Evolutionary conservation across 768 basidiomycete species (phyloP).

Genomic region (Rhodotorula paludigena): DNA sequence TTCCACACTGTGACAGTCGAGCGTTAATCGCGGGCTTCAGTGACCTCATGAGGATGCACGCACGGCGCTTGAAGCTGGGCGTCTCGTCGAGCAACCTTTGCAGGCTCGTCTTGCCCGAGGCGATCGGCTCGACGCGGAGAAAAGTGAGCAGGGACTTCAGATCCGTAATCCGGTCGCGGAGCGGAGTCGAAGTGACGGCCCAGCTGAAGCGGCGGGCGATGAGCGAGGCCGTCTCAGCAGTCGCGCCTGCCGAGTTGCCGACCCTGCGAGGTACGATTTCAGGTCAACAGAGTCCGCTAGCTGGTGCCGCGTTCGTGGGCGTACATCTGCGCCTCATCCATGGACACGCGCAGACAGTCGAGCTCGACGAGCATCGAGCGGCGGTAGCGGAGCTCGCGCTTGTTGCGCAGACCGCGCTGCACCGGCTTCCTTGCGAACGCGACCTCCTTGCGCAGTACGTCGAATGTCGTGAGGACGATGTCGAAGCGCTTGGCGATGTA

Average conservation of each 20-base stretch:
- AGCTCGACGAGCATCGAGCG: slow-evolving; percentile 39
- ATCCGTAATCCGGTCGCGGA: slow-evolving; percentile 47
- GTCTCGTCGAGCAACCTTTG: slow-evolving; percentile 25
- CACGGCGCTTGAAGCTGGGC: slow-evolving; percentile 24
- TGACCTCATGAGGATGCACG: neutral
- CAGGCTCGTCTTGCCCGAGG: neutral
- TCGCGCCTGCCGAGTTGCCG: slow-evolving; percentile 25
- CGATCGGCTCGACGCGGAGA: slow-evolving; percentile 38
- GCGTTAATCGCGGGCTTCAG: too few relatives aligned
- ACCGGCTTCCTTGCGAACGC: slow-evolving; percentile 37
- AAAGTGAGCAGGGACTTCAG: slow-evolving; percentile 46
- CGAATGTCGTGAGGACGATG: slow-evolving; percentile 42
- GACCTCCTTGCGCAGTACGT: slow-evolving; percentile 38
- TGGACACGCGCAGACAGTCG: slow-evolving; percentile 45
- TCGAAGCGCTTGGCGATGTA: slow-evolving; percentile 31
- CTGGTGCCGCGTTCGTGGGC: too few relatives aligned
- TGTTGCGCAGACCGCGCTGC: slow-evolving; percentile 23
- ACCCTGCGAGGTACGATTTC: slow-evolving; percentile 15
- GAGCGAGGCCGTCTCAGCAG: slow-evolving; percentile 47
- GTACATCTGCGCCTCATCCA: slow-evolving; percentile 50
- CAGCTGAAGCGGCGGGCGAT: slow-evolving; percentile 47
- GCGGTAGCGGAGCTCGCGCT: slow-evolving; percentile 24
- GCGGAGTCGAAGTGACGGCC: slow-evolving; percentile 50
- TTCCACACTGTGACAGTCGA: slow-evolving; percentile 40
- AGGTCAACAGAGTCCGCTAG: too few relatives aligned